Evolutionary conservation across 306 rosid species (phyloP).

Genomic region (Styphnolobium japonicum): DNA sequence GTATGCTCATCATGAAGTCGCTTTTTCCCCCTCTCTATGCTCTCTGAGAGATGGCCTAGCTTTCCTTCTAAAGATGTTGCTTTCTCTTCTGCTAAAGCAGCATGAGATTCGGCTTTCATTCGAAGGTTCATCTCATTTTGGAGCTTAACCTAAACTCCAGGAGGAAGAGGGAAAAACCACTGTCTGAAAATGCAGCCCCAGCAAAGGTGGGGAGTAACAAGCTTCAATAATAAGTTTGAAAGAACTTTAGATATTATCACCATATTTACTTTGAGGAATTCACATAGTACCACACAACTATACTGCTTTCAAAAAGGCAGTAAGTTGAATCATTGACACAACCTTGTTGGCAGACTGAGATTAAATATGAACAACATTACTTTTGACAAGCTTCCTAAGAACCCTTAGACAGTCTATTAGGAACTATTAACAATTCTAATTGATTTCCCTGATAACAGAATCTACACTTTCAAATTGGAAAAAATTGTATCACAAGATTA

Average conservation of each 20-base stretch:
- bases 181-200: background rate
- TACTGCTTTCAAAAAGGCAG: no score
- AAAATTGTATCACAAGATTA: no score
- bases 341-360: no score
- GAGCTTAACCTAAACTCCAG: slow-evolving; percentile 62
- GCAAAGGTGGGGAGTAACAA: background rate
- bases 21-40: slow-evolving; percentile 58
- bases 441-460: no score
- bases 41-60: slow-evolving; percentile 59
- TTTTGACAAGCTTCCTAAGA: no score
- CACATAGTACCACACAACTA: no score
- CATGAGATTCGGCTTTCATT: slow-evolving; percentile 63
- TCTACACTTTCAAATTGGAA: no score
- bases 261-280: no score
- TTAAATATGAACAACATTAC: no score
- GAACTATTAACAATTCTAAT: no score
- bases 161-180: slow-evolving; percentile 1
- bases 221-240: background rate
- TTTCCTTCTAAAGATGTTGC: slow-evolving; percentile 54
- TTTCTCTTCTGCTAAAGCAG: slow-evolving; percentile 70
- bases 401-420: no score
- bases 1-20: slow-evolving; percentile 54
- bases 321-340: no score
- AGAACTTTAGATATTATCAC: background rate
- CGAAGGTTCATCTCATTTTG: slow-evolving; percentile 68